phyloP scores from a whole-genome alignment of 352 stramenopile species.

The Phytophthora tubulina region DNA sequence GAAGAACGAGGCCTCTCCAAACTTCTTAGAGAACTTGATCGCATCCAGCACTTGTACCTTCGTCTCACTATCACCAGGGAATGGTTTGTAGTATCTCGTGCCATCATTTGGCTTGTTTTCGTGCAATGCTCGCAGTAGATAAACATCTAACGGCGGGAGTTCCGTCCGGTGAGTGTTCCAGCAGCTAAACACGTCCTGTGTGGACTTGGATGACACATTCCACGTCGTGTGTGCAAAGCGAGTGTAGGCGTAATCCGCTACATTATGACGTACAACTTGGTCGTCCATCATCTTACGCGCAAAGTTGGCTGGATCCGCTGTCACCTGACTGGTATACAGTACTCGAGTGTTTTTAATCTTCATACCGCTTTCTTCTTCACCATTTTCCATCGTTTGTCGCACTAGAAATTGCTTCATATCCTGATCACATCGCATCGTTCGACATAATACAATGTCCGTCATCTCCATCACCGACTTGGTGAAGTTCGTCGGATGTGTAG shows the following conservation, averaged over 20 bases:
- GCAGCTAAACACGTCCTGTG: constrained; percentile 57
- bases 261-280: constrained; percentile 13
- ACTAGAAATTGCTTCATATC: constrained; percentile 41
- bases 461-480: constrained; percentile 32
- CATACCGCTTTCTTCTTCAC: not conserved
- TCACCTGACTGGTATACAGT: constrained; percentile 60
- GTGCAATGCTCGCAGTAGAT: constrained; percentile 35
- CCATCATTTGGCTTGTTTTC: constrained; percentile 28
- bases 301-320: constrained; percentile 40
- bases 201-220: constrained; percentile 49
- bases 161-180: constrained; percentile 51
- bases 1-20: constrained; percentile 58
- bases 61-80: constrained; percentile 22
- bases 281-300: constrained; percentile 15
- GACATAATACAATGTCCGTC: constrained; percentile 39
- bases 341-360: constrained; percentile 37
- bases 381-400: constrained; percentile 3
- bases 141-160: constrained; percentile 50
- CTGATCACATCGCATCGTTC: constrained; percentile 38
- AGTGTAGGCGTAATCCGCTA: constrained; percentile 45
- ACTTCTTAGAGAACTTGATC: constrained; percentile 47
- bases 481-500: constrained; percentile 10
- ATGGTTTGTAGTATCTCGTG: constrained; percentile 36
- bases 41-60: constrained; percentile 40
- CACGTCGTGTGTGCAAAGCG: constrained; percentile 62